Evolutionary conservation across 2,329 filamentous ascomycete species (phyloP), one percentile per base, ranked within the genome.

Genomic region (Ascochyta clinopodiicola): DNA sequence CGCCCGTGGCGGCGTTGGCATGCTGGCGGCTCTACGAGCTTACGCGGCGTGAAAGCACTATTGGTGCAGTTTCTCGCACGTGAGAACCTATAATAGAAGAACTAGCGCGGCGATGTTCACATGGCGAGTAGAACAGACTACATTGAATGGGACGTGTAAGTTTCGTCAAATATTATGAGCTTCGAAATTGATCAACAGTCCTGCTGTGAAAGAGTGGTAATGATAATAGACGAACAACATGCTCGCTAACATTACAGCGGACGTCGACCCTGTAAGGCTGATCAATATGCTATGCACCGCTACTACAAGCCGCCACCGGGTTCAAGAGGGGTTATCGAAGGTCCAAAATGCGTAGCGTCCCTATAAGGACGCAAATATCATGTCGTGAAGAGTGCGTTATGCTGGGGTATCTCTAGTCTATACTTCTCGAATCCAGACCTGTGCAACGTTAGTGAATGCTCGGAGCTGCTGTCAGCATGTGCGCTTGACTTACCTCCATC

Each of bases 401-500:
- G 65, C 64, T 65, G 67, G 72, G 72, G 71, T 75, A 75, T 75
- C 71, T 74, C 68, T 70, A 69, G 56, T 75, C 71, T 75, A 77
- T 65, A 76, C 72, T 74, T 76, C 74, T 72, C 69, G 66, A 59
- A 80, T 75, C 78, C 78, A 80, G 59, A 80, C 77, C 78, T 80
- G 63, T 21, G 45, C 82, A 44, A 21, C 24, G 42, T 69, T 59
- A 78, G 61, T 37, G 55, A 22, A 8, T 34, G 32, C 24, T 35
- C 4, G 10, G 5, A 27, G 6, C 36, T n/a, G 24, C 10, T 25
- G 9, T 15, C 21, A 27, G 12, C 38, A 31, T 12, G 45, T 21
- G 37, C 51, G 17, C 38, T n/a, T 35, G 44, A 75, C 90, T 84
- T 76, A 97, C 92, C 86, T 98, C 95, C 86, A 97, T 87, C 84